Evolutionary conservation across 2,329 filamentous ascomycete species (phyloP).

Genomic region (Fusarium sulawesiense): DNA sequence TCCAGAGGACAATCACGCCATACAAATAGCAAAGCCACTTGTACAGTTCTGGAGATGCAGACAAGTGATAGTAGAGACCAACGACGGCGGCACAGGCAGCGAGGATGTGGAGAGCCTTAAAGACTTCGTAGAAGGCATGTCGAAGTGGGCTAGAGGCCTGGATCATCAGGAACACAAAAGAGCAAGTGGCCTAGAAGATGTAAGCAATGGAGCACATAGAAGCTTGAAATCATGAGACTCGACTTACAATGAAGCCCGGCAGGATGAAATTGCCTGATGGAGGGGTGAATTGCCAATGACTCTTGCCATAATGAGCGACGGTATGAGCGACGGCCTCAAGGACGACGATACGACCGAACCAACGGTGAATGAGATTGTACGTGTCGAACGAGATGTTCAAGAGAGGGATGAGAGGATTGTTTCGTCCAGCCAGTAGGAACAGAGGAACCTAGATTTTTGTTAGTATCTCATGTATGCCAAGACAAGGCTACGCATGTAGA

Average conservation of each 20-base stretch:
- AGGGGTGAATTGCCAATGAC: constrained; percentile 59
- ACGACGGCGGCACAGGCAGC: constrained; percentile 69
- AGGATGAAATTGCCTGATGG: constrained; percentile 61
- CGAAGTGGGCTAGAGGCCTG: constrained; percentile 78
- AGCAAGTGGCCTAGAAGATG: constrained; percentile 62
- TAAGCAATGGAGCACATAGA: constrained; percentile 9
- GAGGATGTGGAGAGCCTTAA: constrained; percentile 77
- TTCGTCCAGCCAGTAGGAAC: constrained; percentile 78
- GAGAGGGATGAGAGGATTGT: constrained; percentile 80
- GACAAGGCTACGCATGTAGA: not conserved
- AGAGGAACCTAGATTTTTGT: constrained; percentile 64
- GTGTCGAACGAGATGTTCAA: constrained; percentile 83
- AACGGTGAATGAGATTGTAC: constrained; percentile 84
- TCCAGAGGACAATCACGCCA: constrained; percentile 74
- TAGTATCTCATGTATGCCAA: not conserved
- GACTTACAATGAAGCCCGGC: constrained; percentile 72
- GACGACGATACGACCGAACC: constrained; percentile 81
- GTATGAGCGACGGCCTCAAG: constrained; percentile 76
- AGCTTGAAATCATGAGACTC: not conserved
- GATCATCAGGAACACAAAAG: constrained; percentile 71
- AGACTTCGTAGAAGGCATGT: constrained; percentile 83
- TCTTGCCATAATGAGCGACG: constrained; percentile 65
- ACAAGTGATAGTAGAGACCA: constrained; percentile 75
- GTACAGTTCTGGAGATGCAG: constrained; percentile 55
- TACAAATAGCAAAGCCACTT: constrained; percentile 68